A percentile compares a stretch with the other conserved stretches of the same genome.
phyloP scores from a whole-genome alignment of 805 yeast genomes.

The Saccharomycopsis javanensis region DNA sequence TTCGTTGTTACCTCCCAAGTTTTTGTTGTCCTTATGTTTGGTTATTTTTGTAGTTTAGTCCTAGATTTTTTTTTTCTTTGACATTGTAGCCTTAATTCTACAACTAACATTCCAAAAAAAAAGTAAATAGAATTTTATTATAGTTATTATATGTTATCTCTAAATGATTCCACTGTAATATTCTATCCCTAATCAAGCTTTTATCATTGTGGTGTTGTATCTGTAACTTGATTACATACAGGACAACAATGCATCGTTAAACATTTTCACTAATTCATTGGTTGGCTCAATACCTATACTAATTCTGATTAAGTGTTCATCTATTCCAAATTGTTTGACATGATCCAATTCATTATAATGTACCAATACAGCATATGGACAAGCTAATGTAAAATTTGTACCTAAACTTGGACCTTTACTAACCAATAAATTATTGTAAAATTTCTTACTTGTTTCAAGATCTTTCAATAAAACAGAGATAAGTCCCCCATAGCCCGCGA shows the following conservation, averaged over 20 bases:
- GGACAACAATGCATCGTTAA: constrained; percentile 42
- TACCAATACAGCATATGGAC: constrained; percentile 83
- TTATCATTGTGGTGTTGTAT: background rate
- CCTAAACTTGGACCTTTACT: constrained; percentile 91
- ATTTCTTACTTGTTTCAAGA: constrained; percentile 55
- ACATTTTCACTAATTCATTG: constrained; percentile 40
- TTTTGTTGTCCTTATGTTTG: too few species aligned
- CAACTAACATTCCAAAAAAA: too few species aligned
- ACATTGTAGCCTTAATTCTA: too few species aligned
- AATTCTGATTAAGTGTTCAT: constrained; percentile 63
- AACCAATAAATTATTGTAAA: constrained; percentile 58
- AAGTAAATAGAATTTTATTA: too few species aligned
- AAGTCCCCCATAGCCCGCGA: constrained; percentile 86
- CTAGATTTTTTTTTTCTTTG: too few species aligned
- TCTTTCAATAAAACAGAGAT: constrained; percentile 63
- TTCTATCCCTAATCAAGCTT: too few species aligned
- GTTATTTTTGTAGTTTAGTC: too few species aligned
- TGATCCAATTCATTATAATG: constrained; percentile 77
- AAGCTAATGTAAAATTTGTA: constrained; percentile 78
- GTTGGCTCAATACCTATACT: constrained; percentile 80
- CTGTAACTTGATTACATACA: background rate
- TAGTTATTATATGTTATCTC: too few species aligned
- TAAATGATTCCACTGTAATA: background rate
- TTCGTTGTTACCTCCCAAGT: too few species aligned
- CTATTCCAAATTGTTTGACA: constrained; percentile 75